phyloP scores from a whole-genome alignment of 2,329 filamentous ascomycete species.

The Neoascochyta sp. region DNA sequence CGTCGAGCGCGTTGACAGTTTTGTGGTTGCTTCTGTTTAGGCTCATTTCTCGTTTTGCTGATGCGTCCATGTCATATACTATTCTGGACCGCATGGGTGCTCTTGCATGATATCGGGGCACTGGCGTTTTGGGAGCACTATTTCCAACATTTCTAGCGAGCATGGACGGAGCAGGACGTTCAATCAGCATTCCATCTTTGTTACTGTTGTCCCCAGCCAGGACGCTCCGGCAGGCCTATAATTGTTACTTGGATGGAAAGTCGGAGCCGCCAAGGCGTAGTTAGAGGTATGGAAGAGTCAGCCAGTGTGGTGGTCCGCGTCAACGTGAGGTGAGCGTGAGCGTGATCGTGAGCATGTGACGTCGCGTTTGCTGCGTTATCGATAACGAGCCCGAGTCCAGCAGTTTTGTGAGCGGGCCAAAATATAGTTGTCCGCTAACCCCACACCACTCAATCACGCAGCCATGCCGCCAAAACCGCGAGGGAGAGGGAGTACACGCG shows the following conservation, averaged over 20 bases:
- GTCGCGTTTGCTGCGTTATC: slow-evolving; percentile 23
- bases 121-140: slow-evolving; percentile 31
- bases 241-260: too few species aligned
- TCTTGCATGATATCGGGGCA: slow-evolving; percentile 16
- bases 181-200: slow-evolving; percentile 33
- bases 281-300: too few species aligned
- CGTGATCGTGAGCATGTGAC: too few species aligned
- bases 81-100: slow-evolving; percentile 17
- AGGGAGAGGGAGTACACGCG: slow-evolving; percentile 21
- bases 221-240: too few species aligned
- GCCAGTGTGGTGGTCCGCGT: too few species aligned
- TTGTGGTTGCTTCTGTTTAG: slow-evolving; percentile 18
- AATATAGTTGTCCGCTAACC: too few species aligned
- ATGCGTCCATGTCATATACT: slow-evolving; percentile 23
- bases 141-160: slow-evolving; percentile 39
- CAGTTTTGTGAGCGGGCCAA: slow-evolving; percentile 16
- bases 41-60: slow-evolving; percentile 21
- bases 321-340: too few species aligned
- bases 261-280: too few species aligned
- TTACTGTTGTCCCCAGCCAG: slow-evolving; percentile 16
- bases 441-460: slow-evolving; percentile 1
- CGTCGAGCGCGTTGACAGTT: slow-evolving; percentile 21
- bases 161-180: slow-evolving; percentile 38
- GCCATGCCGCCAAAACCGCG: slow-evolving; percentile 34
- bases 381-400: slow-evolving; percentile 27